These are phyloP conservation scores for Celoporthe dispersa DNA, from an alignment of 2,329 filamentous ascomycete genomes.

Conservation along the genomic window DNA sequence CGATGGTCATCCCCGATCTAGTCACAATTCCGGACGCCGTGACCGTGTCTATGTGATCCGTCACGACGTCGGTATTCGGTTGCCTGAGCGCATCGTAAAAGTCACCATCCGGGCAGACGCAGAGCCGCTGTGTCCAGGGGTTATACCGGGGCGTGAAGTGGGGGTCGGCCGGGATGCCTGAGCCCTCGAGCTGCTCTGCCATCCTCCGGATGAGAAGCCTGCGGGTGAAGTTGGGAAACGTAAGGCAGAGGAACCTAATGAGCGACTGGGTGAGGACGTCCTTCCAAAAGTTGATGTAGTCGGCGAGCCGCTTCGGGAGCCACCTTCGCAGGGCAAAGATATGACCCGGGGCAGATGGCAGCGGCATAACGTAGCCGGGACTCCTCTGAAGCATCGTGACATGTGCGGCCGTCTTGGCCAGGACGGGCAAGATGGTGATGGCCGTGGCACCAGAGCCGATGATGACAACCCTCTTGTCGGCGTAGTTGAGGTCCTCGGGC, in stretches of 20 bases:
- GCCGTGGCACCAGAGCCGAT: constrained; percentile 82
- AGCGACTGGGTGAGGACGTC: constrained; percentile 51
- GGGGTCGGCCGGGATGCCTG: constrained; percentile 56
- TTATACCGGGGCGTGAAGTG: constrained; percentile 69
- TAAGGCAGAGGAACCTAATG: constrained; percentile 54
- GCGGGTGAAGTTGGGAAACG: constrained; percentile 56
- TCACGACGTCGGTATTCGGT: constrained; percentile 53
- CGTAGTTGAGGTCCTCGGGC: constrained; percentile 70
- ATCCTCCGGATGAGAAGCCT: constrained; percentile 51
- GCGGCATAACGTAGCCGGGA: constrained; percentile 69
- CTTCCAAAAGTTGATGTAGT: constrained; percentile 54
- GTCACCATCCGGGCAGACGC: constrained; percentile 63
- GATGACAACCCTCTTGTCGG: constrained; percentile 69
- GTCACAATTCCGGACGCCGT: constrained; percentile 53
- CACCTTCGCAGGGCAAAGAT: constrained; percentile 45
- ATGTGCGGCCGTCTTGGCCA: constrained; percentile 66
- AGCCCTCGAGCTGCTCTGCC: constrained; percentile 54
- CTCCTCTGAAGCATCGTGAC: constrained; percentile 84
- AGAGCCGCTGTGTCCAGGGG: constrained; percentile 77
- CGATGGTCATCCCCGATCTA: constrained; percentile 52
- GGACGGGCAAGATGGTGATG: constrained; percentile 72
- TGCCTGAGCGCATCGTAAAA: constrained; percentile 56
- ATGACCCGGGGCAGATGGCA: constrained; percentile 43
- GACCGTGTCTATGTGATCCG: constrained; percentile 56
- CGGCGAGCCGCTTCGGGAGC: constrained; percentile 53